These are phyloP conservation scores for Hondaea fermentalgiana DNA, from an alignment of 108 stramenopile genomes.

Conservation along the genomic window DNA sequence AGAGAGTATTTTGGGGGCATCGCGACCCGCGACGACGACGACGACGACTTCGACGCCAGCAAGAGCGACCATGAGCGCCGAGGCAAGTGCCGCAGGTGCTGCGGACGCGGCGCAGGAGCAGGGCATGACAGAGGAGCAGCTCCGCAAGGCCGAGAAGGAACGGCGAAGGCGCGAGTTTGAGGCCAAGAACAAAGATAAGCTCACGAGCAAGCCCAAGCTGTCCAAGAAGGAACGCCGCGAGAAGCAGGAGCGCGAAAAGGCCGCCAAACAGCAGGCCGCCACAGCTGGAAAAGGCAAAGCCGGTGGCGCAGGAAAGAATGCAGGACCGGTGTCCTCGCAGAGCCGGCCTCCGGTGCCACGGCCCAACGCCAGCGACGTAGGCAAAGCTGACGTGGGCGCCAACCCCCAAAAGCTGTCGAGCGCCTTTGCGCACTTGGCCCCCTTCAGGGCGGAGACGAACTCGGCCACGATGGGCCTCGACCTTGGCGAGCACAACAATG, in stretches of 20 bases:
- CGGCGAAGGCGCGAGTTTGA: not conserved
- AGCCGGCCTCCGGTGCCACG: no score
- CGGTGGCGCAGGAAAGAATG: not conserved
- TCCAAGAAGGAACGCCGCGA: conserved; percentile 85
- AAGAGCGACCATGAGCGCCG: no score
- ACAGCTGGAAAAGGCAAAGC: not conserved
- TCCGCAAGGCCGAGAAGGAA: conserved; percentile 16
- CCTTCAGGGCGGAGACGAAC: conserved; percentile 13
- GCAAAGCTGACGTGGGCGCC: no score
- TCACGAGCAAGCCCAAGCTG: conserved; percentile 56
- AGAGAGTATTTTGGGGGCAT: no score
- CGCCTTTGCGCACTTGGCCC: not conserved
- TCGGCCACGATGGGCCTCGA: not conserved
- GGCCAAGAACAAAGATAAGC: conserved; percentile 6
- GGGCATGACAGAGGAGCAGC: not conserved
- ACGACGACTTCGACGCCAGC: no score
- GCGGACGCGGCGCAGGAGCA: no score
- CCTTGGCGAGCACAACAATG: conserved; percentile 11
- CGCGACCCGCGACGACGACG: no score
- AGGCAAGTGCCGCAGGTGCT: no score
- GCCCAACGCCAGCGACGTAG: no score
- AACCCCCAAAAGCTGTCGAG: not conserved
- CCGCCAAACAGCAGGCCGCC: conserved; percentile 54
- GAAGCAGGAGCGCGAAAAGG: conserved; percentile 78
- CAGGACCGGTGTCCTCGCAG: no score